Percentiles rank a stretch among this genome's conserved stretches.
Evolutionary conservation across 2,329 filamentous ascomycete species (phyloP).

Genomic region (Sporothrix pallida): DNA sequence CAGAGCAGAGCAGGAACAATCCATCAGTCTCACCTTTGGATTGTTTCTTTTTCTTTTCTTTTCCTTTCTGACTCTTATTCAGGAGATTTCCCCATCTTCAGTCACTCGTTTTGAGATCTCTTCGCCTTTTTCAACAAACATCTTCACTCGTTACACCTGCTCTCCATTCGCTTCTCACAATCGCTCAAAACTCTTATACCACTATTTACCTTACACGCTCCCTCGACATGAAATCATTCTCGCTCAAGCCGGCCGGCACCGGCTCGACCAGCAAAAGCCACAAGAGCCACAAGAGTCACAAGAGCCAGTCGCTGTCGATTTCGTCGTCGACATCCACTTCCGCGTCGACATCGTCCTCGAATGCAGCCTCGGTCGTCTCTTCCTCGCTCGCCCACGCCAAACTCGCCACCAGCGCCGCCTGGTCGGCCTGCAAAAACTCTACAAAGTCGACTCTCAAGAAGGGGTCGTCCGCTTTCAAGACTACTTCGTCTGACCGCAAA

Average conservation of each 20-base stretch:
- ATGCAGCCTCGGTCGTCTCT: not conserved
- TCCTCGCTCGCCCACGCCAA: conserved; percentile 28
- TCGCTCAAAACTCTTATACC: conserved; percentile 2
- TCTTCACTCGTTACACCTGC: conserved; percentile 3
- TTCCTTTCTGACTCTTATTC: not conserved
- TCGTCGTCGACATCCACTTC: not conserved
- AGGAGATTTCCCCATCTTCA: not conserved
- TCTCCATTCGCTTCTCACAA: not conserved
- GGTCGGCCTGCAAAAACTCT: conserved; percentile 24
- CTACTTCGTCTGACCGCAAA: not conserved
- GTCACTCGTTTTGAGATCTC: conserved; percentile 8
- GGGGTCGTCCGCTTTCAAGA: not conserved
- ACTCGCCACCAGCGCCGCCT: conserved; percentile 31
- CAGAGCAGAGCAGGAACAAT: not conserved
- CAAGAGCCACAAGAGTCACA: not conserved
- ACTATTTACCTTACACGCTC: not conserved
- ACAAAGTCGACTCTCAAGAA: not conserved
- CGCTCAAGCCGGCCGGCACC: conserved; percentile 24
- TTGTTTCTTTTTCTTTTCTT: not conserved
- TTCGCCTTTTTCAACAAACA: not conserved
- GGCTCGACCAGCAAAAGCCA: conserved; percentile 30
- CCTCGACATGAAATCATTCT: conserved; percentile 1
- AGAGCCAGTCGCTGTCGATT: conserved; percentile 13
- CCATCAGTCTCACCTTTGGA: not conserved
- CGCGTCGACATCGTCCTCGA: not conserved